phyloP scores from a whole-genome alignment of 371 early-diverging fungal species.

The Mucor piriformis region DNA sequence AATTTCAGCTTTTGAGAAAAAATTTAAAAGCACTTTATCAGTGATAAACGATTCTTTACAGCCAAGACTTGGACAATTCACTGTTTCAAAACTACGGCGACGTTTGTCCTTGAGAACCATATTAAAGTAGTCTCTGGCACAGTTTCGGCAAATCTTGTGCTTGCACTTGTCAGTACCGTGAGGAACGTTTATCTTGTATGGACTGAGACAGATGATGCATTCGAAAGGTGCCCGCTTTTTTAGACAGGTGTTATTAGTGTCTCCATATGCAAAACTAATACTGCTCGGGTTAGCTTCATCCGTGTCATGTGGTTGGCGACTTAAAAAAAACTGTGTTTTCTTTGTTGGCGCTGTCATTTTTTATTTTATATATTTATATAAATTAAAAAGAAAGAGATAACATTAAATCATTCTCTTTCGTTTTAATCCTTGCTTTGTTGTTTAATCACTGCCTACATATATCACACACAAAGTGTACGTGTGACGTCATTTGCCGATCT shows the following conservation, averaged over 20 bases:
- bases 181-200: background rate
- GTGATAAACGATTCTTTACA: slow-evolving; percentile 11
- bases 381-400: too few species aligned
- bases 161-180: background rate
- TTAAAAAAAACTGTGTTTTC: too few species aligned
- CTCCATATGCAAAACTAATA: background rate
- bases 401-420: too few species aligned
- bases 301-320: too few species aligned
- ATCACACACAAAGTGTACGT: too few species aligned
- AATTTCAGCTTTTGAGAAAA: background rate
- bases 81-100: slow-evolving; percentile 1
- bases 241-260: background rate
- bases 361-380: too few species aligned
- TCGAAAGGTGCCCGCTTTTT: background rate
- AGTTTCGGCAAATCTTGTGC: slow-evolving; percentile 8
- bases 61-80: slow-evolving; percentile 11
- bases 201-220: slow-evolving; percentile 6
- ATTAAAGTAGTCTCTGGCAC: slow-evolving; percentile 9
- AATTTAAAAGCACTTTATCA: background rate
- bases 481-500: too few species aligned
- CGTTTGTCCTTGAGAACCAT: background rate
- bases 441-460: too few species aligned
- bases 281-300: background rate
- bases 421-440: too few species aligned
- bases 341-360: too few species aligned